phyloP scores from a whole-genome alignment of 2,329 filamentous ascomycete species.

The Colletotrichum musicola region DNA sequence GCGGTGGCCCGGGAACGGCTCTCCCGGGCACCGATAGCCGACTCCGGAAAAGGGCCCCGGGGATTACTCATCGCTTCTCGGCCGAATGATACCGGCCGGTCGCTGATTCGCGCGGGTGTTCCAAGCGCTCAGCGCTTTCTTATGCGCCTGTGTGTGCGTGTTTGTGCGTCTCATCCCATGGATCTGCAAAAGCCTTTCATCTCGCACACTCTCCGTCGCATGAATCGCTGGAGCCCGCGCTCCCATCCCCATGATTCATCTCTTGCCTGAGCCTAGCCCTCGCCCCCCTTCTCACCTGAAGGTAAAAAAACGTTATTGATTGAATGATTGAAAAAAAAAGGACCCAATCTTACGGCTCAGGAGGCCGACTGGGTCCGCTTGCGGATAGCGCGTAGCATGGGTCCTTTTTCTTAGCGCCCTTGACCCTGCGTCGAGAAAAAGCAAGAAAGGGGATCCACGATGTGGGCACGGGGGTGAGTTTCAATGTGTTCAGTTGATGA shows the following conservation, averaged over 20 bases:
- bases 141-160: not conserved
- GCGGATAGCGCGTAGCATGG: constrained; percentile 1
- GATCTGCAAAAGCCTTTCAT: constrained; percentile 19
- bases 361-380: constrained; percentile 26
- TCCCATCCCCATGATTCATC: constrained; percentile 4
- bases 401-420: constrained; percentile 24
- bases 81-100: not conserved
- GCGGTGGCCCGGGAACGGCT: not conserved
- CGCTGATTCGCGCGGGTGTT: not conserved
- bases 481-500: constrained; percentile 33
- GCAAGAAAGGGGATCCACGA: constrained; percentile 16
- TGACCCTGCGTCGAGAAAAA: constrained; percentile 20
- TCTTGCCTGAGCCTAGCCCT: not conserved
- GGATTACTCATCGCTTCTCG: not conserved
- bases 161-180: constrained; percentile 4
- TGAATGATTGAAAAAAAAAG: not conserved
- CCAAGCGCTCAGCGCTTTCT: too few species aligned
- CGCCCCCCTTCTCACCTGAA: constrained; percentile 22
- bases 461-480: constrained; percentile 33
- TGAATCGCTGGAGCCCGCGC: not conserved
- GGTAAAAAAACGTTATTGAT: constrained; percentile 9
- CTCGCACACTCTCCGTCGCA: constrained; percentile 27
- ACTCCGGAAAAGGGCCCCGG: not conserved
- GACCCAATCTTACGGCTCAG: constrained; percentile 24
- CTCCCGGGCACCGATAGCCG: not conserved